Evolutionary conservation across 2,329 filamentous ascomycete species (phyloP), one percentile per base, ranked within the genome.

Genomic region (Aspergillus vadensis): DNA sequence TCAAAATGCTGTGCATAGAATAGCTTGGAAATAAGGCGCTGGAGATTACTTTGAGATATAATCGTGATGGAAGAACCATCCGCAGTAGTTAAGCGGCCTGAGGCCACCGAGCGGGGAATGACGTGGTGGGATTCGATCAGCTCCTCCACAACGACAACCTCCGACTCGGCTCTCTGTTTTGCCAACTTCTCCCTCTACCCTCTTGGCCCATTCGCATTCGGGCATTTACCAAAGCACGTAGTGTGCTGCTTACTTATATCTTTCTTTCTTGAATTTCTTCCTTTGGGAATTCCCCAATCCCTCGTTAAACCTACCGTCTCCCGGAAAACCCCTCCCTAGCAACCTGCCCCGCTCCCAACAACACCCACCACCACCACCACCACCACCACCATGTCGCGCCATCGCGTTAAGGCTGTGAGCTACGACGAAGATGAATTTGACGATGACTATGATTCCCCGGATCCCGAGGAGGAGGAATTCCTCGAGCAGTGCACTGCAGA

Each of bases 401-500:
- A 79, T 61, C 76, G 79, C 44, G 71, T 81, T 32, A 81, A 81
- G 62, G 76, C 74, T 39, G 68, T 81, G 43, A 72, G 70, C 32
- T 77, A 77, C 61, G 77, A 80, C 27, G 76, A 79, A 15, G 77
- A 79, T 25, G 76, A 79, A 19, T 69, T 77, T 23, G 73, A 76
- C 10, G 76, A 79, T 36, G 76, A 76, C 36, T 77, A 78, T 19
- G 74, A 76, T 17, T 74, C 74, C n/a, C 68, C 75, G 8, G 77
- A 79, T 39, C 74, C 76, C 8, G 77, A 80, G 66, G 79, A 80
- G 62, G 73, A 76, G 72, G 81, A 83, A 65, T 79, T 84, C 63
- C 85, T 96, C 84, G 82, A 83, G 41, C 76, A 85, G 41, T 89
- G 88, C 54, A 91, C 88, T 0, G 80, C 83, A 41, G 82, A 88